Conservation (phyloP, 1,139 yeast species). For the Magnusiomyces suaveolens region DNA sequence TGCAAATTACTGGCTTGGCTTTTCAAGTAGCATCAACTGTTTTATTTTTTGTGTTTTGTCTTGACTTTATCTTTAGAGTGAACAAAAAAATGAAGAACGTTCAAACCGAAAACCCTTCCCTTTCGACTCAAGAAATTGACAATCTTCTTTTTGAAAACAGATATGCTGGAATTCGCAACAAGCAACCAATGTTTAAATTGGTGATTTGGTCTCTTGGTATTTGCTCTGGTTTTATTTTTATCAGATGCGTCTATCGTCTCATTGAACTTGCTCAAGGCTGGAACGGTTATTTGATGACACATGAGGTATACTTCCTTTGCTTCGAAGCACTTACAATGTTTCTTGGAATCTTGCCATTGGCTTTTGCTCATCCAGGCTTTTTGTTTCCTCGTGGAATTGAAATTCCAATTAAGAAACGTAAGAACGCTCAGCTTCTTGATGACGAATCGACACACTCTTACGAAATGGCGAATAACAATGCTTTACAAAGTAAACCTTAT, state of each 20-base stretch:
- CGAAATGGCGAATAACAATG: too few relatives aligned
- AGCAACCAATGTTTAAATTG: constrained; percentile 33
- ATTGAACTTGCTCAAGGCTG: constrained; percentile 74
- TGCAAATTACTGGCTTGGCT: constrained; percentile 65
- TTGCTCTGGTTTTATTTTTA: constrained; percentile 43
- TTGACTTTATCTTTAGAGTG: constrained; percentile 43
- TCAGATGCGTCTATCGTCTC: constrained; percentile 71
- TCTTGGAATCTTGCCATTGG: constrained; percentile 37
- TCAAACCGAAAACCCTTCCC: neutral
- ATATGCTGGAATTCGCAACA: constrained; percentile 37
- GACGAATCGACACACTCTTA: too few relatives aligned
- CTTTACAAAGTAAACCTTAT: too few relatives aligned
- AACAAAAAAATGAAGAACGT: constrained; percentile 27
- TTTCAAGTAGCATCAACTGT: constrained; percentile 71
- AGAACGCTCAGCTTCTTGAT: too few relatives aligned
- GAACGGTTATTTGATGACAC: constrained; percentile 53
- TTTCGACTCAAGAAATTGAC: neutral
- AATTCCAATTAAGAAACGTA: constrained; percentile 13
- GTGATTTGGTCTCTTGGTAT: constrained; percentile 14
- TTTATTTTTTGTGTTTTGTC: constrained; percentile 49
- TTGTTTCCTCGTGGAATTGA: constrained; percentile 12
- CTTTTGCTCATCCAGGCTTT: constrained; percentile 56
- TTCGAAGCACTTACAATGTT: constrained; percentile 69
- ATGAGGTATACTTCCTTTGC: constrained; percentile 65
- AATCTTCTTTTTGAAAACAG: constrained; percentile 32